Evolutionary conservation across 257 asterid genomes (phyloP).

Genomic region (Prunella vulgaris): DNA sequence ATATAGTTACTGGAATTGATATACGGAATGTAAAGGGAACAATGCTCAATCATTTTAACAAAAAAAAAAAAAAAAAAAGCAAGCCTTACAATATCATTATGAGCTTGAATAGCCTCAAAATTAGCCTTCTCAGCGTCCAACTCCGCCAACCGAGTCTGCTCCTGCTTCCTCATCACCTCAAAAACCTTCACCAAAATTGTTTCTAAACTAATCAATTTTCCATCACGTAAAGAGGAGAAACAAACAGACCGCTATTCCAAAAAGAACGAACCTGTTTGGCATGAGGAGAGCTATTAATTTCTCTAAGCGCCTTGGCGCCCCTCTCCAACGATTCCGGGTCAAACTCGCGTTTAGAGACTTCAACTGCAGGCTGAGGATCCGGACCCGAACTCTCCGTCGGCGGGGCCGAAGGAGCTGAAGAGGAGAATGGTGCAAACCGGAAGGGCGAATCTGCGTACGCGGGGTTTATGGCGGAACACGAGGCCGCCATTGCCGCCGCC

Average conservation of each 20-base stretch:
- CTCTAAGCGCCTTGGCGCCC: constrained; percentile 79
- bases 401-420: constrained; percentile 26
- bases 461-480: constrained; percentile 35
- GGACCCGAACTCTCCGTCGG: constrained; percentile 35
- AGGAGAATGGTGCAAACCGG: constrained; percentile 55
- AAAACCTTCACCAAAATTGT: constrained; percentile 47
- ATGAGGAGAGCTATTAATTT: constrained; percentile 64
- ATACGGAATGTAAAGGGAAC: background rate
- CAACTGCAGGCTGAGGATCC: constrained; percentile 45
- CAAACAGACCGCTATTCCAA: background rate
- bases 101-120: constrained; percentile 71
- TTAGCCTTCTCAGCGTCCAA: constrained; percentile 78
- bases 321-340: constrained; percentile 76
- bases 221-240: background rate
- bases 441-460: constrained; percentile 44
- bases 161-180: constrained; percentile 90
- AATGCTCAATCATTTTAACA: background rate
- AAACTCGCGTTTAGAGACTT: constrained; percentile 64
- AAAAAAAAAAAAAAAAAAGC: constrained; percentile 10
- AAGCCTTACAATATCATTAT: constrained; percentile 68
- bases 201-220: background rate
- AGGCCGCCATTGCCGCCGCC: constrained; percentile 42
- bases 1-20: background rate
- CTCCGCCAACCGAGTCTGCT: constrained; percentile 65
- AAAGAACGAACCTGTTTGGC: constrained; percentile 41